Percentiles rank a stretch among this genome's conserved stretches.
Evolutionary conservation across 2,329 filamentous ascomycete species (phyloP).

Genomic region (Trichophyton schoenleinii): DNA sequence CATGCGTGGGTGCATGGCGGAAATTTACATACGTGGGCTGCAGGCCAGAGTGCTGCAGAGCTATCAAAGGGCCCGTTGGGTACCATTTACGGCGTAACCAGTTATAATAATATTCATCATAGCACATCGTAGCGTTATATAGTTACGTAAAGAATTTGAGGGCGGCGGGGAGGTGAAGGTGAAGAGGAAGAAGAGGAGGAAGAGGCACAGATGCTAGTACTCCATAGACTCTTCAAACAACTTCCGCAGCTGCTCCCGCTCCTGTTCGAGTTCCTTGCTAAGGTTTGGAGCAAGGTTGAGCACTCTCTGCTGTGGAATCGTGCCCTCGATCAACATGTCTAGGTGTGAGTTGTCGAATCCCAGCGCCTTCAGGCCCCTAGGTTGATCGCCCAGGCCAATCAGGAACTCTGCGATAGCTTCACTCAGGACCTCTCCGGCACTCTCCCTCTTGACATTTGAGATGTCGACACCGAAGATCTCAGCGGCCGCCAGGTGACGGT

Average conservation of each 20-base stretch:
- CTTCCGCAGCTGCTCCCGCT: slow-evolving; percentile 57
- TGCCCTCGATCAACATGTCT: slow-evolving; percentile 80
- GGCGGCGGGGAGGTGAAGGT: not conserved
- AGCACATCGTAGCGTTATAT: not conserved
- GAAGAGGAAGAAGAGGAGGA: not conserved
- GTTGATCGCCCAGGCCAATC: slow-evolving; percentile 75
- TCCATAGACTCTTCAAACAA: slow-evolving; percentile 55
- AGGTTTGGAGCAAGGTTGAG: slow-evolving; percentile 82
- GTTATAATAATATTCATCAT: too few relatives aligned
- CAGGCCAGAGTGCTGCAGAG: too few relatives aligned
- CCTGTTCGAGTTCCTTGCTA: slow-evolving; percentile 53
- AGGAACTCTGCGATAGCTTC: slow-evolving; percentile 77
- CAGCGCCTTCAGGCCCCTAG: slow-evolving; percentile 66
- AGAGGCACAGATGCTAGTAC: slow-evolving; percentile 28
- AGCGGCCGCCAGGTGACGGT: slow-evolving; percentile 77
- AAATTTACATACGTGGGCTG: too few relatives aligned
- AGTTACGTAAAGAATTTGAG: not conserved
- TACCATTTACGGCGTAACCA: too few relatives aligned
- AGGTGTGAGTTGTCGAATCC: slow-evolving; percentile 68
- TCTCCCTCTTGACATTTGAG: slow-evolving; percentile 73
- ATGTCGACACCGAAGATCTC: slow-evolving; percentile 87
- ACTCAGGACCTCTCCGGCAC: slow-evolving; percentile 73
- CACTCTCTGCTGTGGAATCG: slow-evolving; percentile 80
- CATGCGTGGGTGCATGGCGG: too few relatives aligned
- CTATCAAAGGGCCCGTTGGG: too few relatives aligned